Evolutionary conservation across 2,329 filamentous ascomycete species (phyloP), one percentile per base, ranked within the genome.

Genomic region (Tolypocladium cylindrosporum): DNA sequence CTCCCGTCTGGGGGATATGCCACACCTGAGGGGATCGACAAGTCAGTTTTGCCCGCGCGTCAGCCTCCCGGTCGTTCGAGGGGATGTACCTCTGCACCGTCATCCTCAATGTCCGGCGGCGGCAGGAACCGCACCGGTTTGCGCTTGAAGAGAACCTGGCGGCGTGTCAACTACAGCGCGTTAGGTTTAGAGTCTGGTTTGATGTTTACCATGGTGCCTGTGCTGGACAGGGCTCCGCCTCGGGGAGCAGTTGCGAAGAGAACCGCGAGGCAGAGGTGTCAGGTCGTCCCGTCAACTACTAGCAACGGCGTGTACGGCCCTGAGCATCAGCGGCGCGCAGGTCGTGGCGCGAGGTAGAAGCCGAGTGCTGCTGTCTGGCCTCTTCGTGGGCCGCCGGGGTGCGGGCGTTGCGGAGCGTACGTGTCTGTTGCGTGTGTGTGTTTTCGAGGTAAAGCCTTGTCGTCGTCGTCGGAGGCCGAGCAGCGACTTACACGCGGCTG

Each of bases 61-160:
- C 58, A 36, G 52, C 52, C 51, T 39, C 21, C 58, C 57, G 54
- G 55, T n/a, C 53, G 60, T 63, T n/a, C 37, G 39, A 27, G 10
- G 21, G 42, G n/a, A 36, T 81, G 66, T 80, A 93, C 92, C 83
- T 97, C 91, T 65, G 84, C 81, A 67, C 89, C 85, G 64, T 96
- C 90, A 78, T 94, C 86, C 65, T 91, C 81, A 64, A 93, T 83
- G 56, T 82, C 77, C 27, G 89, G 88, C 54, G 81, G 80, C 55
- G 88, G 82, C 64, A 92, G 78, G 71, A 91, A 89, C 75, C 90
- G 86, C 69, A 97, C 91, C 58, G 92, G 92, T 76, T 97, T 97
- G 68, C 94, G 86, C 78, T 97, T 97, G 75, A 90, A 97, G 63
- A 96, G 82, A 66, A 99, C 93, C 93, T 97, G 59, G 37, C 39